Conservation (phyloP, 2,329 filamentous ascomycete genomes). For the Chrysoporthe austroafricana region DNA sequence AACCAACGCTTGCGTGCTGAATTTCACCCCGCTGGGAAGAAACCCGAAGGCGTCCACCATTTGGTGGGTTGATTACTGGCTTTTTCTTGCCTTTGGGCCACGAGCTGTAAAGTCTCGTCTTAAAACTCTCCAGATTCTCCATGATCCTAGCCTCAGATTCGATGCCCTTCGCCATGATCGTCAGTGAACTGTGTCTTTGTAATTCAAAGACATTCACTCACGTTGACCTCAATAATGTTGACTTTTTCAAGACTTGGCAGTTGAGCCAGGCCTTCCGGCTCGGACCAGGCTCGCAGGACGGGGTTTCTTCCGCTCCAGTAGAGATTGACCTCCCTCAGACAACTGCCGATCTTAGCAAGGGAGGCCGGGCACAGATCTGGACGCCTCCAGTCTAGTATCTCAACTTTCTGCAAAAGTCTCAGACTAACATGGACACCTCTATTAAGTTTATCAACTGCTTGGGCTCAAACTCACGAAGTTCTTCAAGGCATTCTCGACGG, state of each 20-base stretch:
- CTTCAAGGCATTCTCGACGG: background rate
- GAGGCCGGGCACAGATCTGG: slow-evolving; percentile 1
- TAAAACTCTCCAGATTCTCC: background rate
- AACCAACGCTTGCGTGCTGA: background rate
- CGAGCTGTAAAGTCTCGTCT: background rate
- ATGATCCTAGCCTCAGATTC: background rate
- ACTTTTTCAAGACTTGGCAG: background rate
- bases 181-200: slow-evolving; percentile 1
- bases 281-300: slow-evolving; percentile 10
- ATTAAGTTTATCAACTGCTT: no score
- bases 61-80: background rate
- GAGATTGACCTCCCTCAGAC: background rate
- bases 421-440: background rate
- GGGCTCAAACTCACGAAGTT: background rate
- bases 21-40: background rate
- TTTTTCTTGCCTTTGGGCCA: background rate
- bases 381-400: slow-evolving; percentile 13
- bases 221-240: background rate
- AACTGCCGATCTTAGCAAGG: background rate
- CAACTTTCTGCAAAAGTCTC: background rate
- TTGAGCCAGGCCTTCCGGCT: background rate
- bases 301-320: slow-evolving; percentile 16
- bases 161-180: background rate
- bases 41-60: background rate
- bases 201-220: background rate